Percentiles rank a stretch among this genome's conserved stretches.
Evolutionary conservation across 2,329 filamentous ascomycete genomes (phyloP).

Genomic region (Aspergillus ustus): DNA sequence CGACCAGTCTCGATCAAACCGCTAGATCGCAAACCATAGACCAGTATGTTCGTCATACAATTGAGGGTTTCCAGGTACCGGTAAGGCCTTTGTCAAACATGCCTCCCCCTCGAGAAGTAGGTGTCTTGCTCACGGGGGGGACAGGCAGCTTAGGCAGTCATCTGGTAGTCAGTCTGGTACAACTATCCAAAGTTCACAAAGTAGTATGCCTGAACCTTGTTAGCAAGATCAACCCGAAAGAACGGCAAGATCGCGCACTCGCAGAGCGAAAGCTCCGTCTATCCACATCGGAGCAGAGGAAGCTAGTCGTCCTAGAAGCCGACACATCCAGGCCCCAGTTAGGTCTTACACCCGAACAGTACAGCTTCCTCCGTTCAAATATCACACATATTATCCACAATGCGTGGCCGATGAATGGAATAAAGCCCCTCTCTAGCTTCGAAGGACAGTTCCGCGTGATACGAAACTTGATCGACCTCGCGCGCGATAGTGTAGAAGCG

Average conservation of each 20-base stretch:
- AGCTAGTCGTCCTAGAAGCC: slow-evolving; percentile 53
- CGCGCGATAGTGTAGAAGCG: slow-evolving; percentile 35
- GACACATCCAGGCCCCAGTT: slow-evolving; percentile 55
- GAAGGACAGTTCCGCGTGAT: slow-evolving; percentile 48
- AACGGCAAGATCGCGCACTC: slow-evolving; percentile 44
- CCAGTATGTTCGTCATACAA: slow-evolving; percentile 30
- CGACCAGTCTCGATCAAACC: background rate
- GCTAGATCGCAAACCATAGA: slow-evolving; percentile 25
- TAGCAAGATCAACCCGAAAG: slow-evolving; percentile 29
- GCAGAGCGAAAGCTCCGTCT: slow-evolving; percentile 31
- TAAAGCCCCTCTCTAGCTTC: slow-evolving; percentile 23
- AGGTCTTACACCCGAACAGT: slow-evolving; percentile 50
- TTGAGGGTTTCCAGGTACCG: slow-evolving; percentile 25
- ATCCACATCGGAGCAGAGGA: slow-evolving; percentile 28
- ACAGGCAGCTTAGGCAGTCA: slow-evolving; percentile 49
- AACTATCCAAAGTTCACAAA: slow-evolving; percentile 32
- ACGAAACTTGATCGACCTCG: slow-evolving; percentile 55
- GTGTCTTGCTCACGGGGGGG: slow-evolving; percentile 49
- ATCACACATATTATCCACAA: slow-evolving; percentile 54
- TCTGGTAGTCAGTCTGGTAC: slow-evolving; percentile 43
- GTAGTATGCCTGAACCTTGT: slow-evolving; percentile 56
- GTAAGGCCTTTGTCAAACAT: too few relatives aligned
- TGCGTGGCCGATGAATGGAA: slow-evolving; percentile 36
- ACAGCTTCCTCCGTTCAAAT: slow-evolving; percentile 40
- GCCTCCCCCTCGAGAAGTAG: background rate